Evolutionary conservation across 768 basidiomycete genomes (phyloP).

Genomic region (Mrakia blollopis): DNA sequence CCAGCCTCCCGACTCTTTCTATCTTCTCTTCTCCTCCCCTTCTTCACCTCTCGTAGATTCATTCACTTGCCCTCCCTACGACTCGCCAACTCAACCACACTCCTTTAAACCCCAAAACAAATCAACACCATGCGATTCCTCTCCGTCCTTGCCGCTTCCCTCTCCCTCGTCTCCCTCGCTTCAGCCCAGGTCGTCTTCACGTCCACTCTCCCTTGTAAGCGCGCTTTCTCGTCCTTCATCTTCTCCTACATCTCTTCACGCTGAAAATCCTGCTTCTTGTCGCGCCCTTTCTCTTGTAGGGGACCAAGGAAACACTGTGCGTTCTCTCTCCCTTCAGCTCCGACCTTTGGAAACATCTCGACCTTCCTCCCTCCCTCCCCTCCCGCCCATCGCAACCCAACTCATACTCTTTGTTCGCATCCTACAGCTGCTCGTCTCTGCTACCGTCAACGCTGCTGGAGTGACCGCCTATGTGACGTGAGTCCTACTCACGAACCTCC

Average conservation of each 20-base stretch:
- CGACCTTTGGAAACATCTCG: background rate
- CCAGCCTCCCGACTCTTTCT: background rate
- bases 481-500: background rate
- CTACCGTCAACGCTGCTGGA: conserved; percentile 15
- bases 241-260: background rate
- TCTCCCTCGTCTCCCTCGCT: conserved; percentile 2
- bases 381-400: background rate
- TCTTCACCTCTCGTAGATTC: background rate
- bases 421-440: conserved; percentile 25
- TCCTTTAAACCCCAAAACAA: background rate
- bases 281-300: background rate
- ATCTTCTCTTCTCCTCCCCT: background rate
- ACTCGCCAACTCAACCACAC: conserved; percentile 1
- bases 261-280: background rate
- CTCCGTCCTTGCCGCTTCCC: conserved; percentile 3
- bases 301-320: conserved; percentile 19
- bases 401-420: background rate
- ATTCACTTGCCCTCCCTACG: background rate
- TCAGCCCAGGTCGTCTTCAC: conserved; percentile 26
- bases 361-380: background rate
- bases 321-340: background rate
- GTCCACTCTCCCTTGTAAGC: conserved; percentile 18
- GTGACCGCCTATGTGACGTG: conserved; percentile 2
- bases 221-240: background rate
- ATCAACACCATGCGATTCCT: conserved; percentile 20